These are phyloP conservation scores for Pseudocercospora fijiensis DNA, from an alignment of 2,329 filamentous ascomycete genomes.

Conservation along the genomic window DNA sequence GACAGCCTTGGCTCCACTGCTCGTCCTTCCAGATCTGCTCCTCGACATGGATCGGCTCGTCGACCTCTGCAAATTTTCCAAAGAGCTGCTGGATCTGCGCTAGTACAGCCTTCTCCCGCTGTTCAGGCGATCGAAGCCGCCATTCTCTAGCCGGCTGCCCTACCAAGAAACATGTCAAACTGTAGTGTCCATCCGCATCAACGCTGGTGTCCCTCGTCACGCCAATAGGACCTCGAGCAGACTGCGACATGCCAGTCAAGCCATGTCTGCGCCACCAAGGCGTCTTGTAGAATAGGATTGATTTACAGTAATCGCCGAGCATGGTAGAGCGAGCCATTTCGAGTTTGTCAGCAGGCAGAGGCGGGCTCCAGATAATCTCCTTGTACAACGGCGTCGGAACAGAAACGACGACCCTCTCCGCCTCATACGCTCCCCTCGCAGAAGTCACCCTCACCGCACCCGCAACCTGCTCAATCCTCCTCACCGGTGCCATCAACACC, in stretches of 20 bases:
- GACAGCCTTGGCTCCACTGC: constrained; percentile 34
- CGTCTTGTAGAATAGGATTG: constrained; percentile 48
- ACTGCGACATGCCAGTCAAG: constrained; percentile 48
- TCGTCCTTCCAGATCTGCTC: constrained; percentile 34
- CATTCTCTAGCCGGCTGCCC: constrained; percentile 42
- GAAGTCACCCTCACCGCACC: constrained; percentile 31
- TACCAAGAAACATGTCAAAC: constrained; percentile 46
- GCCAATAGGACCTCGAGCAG: constrained; percentile 47
- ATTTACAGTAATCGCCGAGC: constrained; percentile 53
- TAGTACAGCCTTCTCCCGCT: constrained; percentile 38
- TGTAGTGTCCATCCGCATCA: constrained; percentile 28
- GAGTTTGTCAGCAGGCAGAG: constrained; percentile 46
- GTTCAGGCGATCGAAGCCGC: constrained; percentile 33
- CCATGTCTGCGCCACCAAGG: constrained; percentile 51
- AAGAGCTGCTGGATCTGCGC: constrained; percentile 40
- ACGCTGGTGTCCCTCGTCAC: constrained; percentile 50
- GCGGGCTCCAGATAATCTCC: constrained; percentile 50
- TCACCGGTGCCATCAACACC: constrained; percentile 27
- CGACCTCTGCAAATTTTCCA: constrained; percentile 29
- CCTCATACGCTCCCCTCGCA: constrained; percentile 36
- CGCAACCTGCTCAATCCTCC: constrained; percentile 22
- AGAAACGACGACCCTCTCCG: constrained; percentile 51
- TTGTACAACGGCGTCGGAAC: constrained; percentile 50
- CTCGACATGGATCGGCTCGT: constrained; percentile 36
- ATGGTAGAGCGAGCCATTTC: constrained; percentile 23